phyloP scores from a whole-genome alignment of 129 eudicot species.

The Arctium minus region DNA sequence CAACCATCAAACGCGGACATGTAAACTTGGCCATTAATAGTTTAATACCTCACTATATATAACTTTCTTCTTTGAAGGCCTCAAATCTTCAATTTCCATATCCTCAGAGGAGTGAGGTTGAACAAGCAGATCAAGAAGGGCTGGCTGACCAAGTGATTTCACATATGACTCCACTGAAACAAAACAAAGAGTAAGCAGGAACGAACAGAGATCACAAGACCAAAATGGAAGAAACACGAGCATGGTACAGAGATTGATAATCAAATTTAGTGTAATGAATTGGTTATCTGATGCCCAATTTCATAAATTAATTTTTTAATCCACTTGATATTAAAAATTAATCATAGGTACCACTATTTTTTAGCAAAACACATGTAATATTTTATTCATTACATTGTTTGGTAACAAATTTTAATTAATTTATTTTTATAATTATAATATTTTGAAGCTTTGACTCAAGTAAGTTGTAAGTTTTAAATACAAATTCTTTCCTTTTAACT shows the following conservation, averaged over 20 bases:
- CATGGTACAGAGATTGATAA: background rate
- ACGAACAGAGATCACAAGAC: background rate
- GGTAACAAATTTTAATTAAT: background rate
- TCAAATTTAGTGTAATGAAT: background rate
- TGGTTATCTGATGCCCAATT: background rate
- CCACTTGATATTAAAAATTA: background rate
- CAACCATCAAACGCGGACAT: background rate
- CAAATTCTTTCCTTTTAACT: background rate
- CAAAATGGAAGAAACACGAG: background rate
- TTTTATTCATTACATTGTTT: background rate
- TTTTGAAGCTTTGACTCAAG: background rate
- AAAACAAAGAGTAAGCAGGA: slow-evolving; percentile 5
- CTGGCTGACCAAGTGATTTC: slow-evolving; percentile 88
- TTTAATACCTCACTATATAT: slow-evolving; percentile 69
- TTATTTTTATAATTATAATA: background rate
- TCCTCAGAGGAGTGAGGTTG: slow-evolving; percentile 63
- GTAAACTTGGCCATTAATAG: background rate
- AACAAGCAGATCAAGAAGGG: slow-evolving; percentile 86
- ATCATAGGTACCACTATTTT: background rate
- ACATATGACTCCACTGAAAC: slow-evolving; percentile 81
- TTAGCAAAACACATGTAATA: background rate
- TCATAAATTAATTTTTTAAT: background rate
- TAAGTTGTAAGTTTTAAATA: background rate
- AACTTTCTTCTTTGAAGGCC: slow-evolving; percentile 84
- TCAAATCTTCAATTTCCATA: slow-evolving; percentile 84